These are phyloP conservation scores for Melampsora americana DNA, from an alignment of 1,284 basidiomycete genomes.

Conservation along the genomic window DNA sequence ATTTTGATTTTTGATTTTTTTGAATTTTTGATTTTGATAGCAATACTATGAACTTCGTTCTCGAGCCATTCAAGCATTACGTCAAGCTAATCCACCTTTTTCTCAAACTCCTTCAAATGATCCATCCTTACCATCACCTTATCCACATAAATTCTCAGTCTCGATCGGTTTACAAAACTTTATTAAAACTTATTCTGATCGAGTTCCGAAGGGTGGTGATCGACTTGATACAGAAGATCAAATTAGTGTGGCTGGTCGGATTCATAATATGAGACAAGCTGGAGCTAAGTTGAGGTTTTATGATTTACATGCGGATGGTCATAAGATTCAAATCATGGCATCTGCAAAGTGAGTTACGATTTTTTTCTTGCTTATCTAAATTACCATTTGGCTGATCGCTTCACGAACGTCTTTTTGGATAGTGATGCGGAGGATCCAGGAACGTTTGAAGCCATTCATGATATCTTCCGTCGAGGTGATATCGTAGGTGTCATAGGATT, in stretches of 20 bases:
- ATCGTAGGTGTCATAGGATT: constrained; percentile 87
- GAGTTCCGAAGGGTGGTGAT: constrained; percentile 37
- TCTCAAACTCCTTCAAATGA: constrained; percentile 63
- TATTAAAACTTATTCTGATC: constrained; percentile 64
- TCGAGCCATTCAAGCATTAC: constrained; percentile 79
- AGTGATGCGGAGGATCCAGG: constrained; percentile 61
- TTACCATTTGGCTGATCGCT: neutral
- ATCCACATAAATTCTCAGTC: constrained; percentile 99
- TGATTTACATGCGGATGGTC: constrained; percentile 89
- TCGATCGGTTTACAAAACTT: constrained; percentile 72
- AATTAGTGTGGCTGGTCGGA: constrained; percentile 76
- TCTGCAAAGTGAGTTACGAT: constrained; percentile 72
- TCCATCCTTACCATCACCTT: constrained; percentile 69
- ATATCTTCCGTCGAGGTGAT: constrained; percentile 88
- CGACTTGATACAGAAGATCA: constrained; percentile 31
- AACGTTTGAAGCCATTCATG: constrained; percentile 71
- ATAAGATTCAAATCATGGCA: constrained; percentile 93
- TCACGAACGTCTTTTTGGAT: neutral
- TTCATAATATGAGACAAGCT: constrained; percentile 82
- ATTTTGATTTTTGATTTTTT: constrained; percentile 23
- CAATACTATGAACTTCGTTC: constrained; percentile 95
- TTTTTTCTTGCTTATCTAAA: neutral
- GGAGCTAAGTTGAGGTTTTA: constrained; percentile 89
- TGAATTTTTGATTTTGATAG: too few relatives aligned
- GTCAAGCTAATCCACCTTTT: constrained; percentile 53